A percentile compares a stretch with the other conserved stretches of the same genome.
Conservation (phyloP, 2,329 filamentous ascomycete genomes). For the Apiospora rasikravindrae region DNA sequence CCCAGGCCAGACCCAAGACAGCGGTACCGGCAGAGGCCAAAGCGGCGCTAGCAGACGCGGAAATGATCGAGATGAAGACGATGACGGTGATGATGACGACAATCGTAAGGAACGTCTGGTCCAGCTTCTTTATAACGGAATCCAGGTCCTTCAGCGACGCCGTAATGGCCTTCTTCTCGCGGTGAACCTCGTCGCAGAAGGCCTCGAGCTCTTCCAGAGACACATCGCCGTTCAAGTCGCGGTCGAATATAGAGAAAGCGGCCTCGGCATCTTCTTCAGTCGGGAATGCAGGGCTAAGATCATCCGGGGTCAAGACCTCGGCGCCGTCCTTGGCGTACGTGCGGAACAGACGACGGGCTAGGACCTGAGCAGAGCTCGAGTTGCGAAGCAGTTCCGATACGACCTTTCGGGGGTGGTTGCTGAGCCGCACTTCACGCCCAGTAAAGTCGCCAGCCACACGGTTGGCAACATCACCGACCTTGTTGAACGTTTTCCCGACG, state of each 20-base stretch:
- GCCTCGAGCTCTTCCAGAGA: conserved; percentile 93
- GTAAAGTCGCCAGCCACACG: conserved; percentile 73
- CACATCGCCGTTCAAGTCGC: conserved; percentile 95
- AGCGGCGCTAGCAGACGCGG: conserved; percentile 85
- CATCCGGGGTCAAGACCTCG: conserved; percentile 78
- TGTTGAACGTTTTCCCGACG: conserved; percentile 76
- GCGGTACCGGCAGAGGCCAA: conserved; percentile 88
- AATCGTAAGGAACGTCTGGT: conserved; percentile 87
- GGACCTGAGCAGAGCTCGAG: conserved; percentile 76
- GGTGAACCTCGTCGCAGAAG: conserved; percentile 91
- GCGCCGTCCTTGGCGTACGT: conserved; percentile 78
- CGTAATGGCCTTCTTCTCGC: conserved; percentile 93
- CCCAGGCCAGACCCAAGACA: conserved; percentile 88
- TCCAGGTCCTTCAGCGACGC: conserved; percentile 94
- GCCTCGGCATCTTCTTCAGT: conserved; percentile 86
- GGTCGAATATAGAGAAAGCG: conserved; percentile 92
- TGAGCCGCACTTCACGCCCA: conserved; percentile 70
- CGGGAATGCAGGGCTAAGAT: conserved; percentile 79
- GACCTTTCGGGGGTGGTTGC: conserved; percentile 81
- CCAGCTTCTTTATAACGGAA: conserved; percentile 88
- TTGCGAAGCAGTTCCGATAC: conserved; percentile 77
- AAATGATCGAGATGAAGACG: conserved; percentile 88
- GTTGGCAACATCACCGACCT: conserved; percentile 83
- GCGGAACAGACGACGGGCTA: conserved; percentile 87
- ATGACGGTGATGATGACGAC: conserved; percentile 81